These are phyloP conservation scores for Neonectria hederae DNA, from an alignment of 2,329 filamentous ascomycete genomes.

Conservation along the genomic window DNA sequence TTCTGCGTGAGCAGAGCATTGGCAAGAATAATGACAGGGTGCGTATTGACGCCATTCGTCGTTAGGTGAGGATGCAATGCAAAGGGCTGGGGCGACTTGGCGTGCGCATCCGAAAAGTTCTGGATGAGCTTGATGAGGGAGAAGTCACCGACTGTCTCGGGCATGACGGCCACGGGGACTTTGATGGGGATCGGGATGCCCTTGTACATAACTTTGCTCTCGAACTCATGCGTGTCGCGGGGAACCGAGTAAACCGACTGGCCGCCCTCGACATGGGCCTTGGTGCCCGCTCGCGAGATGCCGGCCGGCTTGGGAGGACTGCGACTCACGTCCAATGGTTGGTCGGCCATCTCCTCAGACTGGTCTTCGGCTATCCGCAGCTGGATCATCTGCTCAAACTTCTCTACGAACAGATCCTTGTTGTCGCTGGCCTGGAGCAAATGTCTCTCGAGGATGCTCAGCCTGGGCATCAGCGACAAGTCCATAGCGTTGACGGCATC, in stretches of 20 bases:
- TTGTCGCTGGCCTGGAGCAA: constrained; percentile 91
- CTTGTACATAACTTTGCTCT: constrained; percentile 95
- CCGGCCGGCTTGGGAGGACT: constrained; percentile 58
- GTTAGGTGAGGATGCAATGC: constrained; percentile 90
- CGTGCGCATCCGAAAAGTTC: constrained; percentile 85
- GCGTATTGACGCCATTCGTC: constrained; percentile 87
- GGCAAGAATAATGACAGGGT: constrained; percentile 92
- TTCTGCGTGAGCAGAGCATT: constrained; percentile 97
- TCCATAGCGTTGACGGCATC: constrained; percentile 97
- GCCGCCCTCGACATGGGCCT: constrained; percentile 68
- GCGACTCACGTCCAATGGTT: constrained; percentile 53
- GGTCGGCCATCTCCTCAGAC: constrained; percentile 53
- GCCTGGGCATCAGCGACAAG: constrained; percentile 86
- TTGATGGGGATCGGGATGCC: constrained; percentile 97
- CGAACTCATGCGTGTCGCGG: constrained; percentile 96
- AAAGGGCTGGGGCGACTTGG: constrained; percentile 86
- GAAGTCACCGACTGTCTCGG: constrained; percentile 97
- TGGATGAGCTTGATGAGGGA: constrained; percentile 97
- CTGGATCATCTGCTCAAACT: constrained; percentile 94
- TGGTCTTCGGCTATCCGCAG: constrained; percentile 77
- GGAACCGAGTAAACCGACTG: constrained; percentile 78
- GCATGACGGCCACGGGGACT: constrained; percentile 90
- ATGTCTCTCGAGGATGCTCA: constrained; percentile 84
- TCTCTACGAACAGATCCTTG: constrained; percentile 96
- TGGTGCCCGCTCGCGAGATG: constrained; percentile 69